Base-by-base conservation (phyloP, 352 stramenopile genomes). In the Phytophthora aleatoria region DNA sequence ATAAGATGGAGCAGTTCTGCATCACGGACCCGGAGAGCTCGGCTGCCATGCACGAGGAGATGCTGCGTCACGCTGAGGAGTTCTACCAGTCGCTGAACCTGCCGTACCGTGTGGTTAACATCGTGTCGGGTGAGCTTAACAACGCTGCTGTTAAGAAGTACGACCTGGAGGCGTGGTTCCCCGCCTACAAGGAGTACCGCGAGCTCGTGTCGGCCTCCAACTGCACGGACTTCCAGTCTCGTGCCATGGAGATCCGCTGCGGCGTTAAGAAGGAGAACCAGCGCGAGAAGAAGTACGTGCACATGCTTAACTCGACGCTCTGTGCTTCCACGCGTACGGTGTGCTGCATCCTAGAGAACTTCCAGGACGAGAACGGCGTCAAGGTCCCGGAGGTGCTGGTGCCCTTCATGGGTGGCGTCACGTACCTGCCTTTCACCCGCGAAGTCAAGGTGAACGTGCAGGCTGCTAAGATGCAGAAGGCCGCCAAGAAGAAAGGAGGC, bases 1-100 rank as follows among this genome's bases (percentile, higher is more conserved):
- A 99, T 78, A 99, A 99, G 87, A 97, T 99, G 60, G 97, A 99
- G 81, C 97, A 99, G 76, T 99, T 99, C 76, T 98, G 94, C 75
- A 94, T 99, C 57, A 97, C 93, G 20, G 93, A 97, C 55, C 95
- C 97, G 50, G 96, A 98, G 66, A 84, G 91, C 62, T 98, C 91
- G 50, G 52, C 83, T 31, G 90, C 73, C 30, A 98, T 99, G 89
- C 91, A 98, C 67, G 79, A 97, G 47, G 93, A 97, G 69, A 97
- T 97, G 90, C 71, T 97, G 63, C 76, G 81, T 59, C 86, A 85
- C 41, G 96, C 96, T 39, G 94, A 99, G 76, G 97, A 99, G 59
- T 99, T 99, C 73, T 99, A 99, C 73, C 90, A 99, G 79, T 96
- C 86, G 71, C 84, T 99, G 33, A 92, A 95, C 57, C 86, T 99